These are phyloP conservation scores for Mucor racemosus DNA, from an alignment of 371 early-diverging fungal genomes.

Conservation along the genomic window DNA sequence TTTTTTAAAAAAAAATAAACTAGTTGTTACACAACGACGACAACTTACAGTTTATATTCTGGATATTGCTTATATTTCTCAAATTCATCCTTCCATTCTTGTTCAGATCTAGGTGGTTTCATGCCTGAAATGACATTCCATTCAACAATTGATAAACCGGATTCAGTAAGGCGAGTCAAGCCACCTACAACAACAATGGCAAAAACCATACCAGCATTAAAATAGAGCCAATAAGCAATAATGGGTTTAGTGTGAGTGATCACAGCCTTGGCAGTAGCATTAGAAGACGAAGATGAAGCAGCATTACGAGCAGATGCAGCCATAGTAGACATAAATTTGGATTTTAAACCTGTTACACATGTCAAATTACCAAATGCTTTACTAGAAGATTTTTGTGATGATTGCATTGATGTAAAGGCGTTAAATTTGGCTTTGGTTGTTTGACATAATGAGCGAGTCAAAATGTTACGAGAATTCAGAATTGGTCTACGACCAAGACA, in stretches of 20 bases:
- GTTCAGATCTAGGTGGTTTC: conserved; percentile 83
- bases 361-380: neutral
- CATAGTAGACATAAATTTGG: neutral
- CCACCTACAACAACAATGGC: conserved; percentile 95
- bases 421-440: neutral
- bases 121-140: conserved; percentile 95
- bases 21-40: neutral
- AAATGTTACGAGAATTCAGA: neutral
- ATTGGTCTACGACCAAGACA: neutral
- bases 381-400: neutral
- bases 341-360: neutral
- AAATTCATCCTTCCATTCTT: conserved; percentile 93
- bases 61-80: conserved; percentile 97
- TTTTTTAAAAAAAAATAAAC: too few species aligned
- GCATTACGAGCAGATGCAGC: neutral
- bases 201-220: conserved; percentile 86
- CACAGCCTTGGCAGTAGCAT: neutral
- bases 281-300: neutral
- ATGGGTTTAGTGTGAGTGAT: conserved; percentile 50
- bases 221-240: conserved; percentile 93
- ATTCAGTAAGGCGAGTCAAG: conserved; percentile 94
- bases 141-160: conserved; percentile 94
- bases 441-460: neutral
- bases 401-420: neutral
- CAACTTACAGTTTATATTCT: conserved; percentile 86